Conservation (phyloP, 768 basidiomycete species). For the Calocera viscosa region DNA sequence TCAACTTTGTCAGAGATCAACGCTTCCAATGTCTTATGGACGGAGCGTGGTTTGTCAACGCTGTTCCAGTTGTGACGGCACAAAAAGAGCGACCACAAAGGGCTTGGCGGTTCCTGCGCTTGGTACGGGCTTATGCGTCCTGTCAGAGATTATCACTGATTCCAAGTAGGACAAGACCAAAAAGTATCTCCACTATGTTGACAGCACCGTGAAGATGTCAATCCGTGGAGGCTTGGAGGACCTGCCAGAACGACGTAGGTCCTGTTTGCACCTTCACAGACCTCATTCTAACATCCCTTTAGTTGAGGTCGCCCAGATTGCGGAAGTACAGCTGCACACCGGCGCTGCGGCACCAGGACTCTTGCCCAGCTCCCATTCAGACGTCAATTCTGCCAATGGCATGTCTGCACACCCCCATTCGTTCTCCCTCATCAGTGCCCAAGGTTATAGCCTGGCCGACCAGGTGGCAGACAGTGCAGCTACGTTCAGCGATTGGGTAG, state of each 20-base stretch:
- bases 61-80: constrained; percentile 39
- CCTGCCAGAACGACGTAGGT: constrained; percentile 55
- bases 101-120: constrained; percentile 77
- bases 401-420: constrained; percentile 48
- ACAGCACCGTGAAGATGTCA: constrained; percentile 65
- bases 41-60: constrained; percentile 88
- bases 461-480: constrained; percentile 65
- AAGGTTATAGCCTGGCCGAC: constrained; percentile 62
- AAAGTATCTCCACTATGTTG: constrained; percentile 76
- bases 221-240: constrained; percentile 75
- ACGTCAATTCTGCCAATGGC: constrained; percentile 27
- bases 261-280: background rate
- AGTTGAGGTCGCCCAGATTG: constrained; percentile 65
- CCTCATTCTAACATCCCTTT: background rate
- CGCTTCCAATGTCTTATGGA: constrained; percentile 76
- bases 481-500: constrained; percentile 88
- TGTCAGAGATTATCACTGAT: constrained; percentile 5
- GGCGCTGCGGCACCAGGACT: constrained; percentile 48
- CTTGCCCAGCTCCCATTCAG: constrained; percentile 19
- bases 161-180: constrained; percentile 53
- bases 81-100: constrained; percentile 40
- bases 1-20: constrained; percentile 79
- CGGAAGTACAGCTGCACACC: constrained; percentile 64
- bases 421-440: constrained; percentile 60
- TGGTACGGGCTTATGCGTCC: constrained; percentile 38